Evolutionary conservation across 106 monocot species (phyloP), one percentile per base, ranked within the genome.

Genomic region (Narthecium ossifragum): DNA sequence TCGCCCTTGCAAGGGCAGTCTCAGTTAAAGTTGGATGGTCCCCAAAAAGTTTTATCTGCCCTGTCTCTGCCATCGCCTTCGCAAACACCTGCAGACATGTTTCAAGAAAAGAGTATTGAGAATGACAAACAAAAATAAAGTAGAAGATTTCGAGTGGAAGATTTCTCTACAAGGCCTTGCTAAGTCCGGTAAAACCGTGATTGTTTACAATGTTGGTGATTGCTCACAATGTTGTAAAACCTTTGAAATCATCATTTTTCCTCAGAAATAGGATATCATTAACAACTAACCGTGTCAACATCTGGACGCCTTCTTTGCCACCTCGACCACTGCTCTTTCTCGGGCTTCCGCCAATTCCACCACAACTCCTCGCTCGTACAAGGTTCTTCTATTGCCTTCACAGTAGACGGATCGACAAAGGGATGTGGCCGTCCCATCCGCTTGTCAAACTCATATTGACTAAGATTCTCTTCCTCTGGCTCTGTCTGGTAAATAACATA

Each of bases 301-400:
- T 86, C 80, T 22, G 90, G 96, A 46, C 81, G 78, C 57, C 86
- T 67, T 57, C 90, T 83, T 73, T 96, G 96, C 96, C 96, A 98
- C 65, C 96, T 90, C 31, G 86, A 90, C 96, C 96, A 98, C 39
- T 81, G 82, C 53, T 90, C 96, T 57, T 86, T 80, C 23, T 92
- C 86, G 30, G 86, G 84, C 61, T 84, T 90, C 55, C 96, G 53
- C 90, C 90, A 98, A 60, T 98, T 90, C 96, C 96, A 98, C 96
- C 96, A 98, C 17, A 98, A 63, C 66, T 98, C 90, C 60, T 98
- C 90, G 71, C 84, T 98, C 41, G 80, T 38, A 13, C 61, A 64
- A 48, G 78, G 75, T 40, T 90, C 78, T 62, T 90, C 96, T 14
- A 91, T 49, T 2, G 77, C 68, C 62, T 78, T 81, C 45, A 54